Conservation (phyloP, 371 early-diverging fungal species). For the Actinomortierella wolfii region DNA sequence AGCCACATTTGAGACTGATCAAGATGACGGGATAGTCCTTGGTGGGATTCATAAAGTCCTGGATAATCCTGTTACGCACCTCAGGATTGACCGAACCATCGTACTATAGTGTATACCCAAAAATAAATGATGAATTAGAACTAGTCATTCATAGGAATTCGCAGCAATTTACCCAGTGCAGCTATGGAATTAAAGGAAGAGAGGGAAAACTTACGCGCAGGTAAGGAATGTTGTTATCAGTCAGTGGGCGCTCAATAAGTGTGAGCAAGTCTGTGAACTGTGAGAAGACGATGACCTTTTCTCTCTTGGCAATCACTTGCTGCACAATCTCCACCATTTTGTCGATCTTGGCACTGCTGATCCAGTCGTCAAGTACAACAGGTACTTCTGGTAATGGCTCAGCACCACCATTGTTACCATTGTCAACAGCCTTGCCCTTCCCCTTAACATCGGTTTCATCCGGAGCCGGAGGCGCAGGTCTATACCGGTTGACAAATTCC, state of each 20-base stretch:
- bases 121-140: no score
- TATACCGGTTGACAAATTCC: conserved; percentile 33
- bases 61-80: conserved; percentile 49
- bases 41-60: conserved; percentile 55
- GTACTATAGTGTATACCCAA: conserved; percentile 18
- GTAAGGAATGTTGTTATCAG: conserved; percentile 32
- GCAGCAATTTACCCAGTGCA: no score
- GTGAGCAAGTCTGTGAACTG: conserved; percentile 84
- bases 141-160: no score
- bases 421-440: no score
- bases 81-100: conserved; percentile 55
- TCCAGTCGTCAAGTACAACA: conserved; percentile 25
- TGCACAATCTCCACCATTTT: conserved; percentile 53
- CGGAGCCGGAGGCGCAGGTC: conserved; percentile 1
- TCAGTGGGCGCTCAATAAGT: conserved; percentile 72
- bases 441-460: background rate
- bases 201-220: conserved; percentile 14
- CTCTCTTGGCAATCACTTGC: conserved; percentile 34
- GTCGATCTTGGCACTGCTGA: conserved; percentile 56
- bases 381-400: conserved; percentile 7
- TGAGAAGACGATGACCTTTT: conserved; percentile 87
- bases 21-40: conserved; percentile 54
- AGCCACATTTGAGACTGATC: conserved; percentile 70
- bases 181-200: background rate
- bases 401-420: no score